These are phyloP conservation scores for Colletotrichum tofieldiae DNA, from an alignment of 2,329 filamentous ascomycete genomes.

Conservation along the genomic window DNA sequence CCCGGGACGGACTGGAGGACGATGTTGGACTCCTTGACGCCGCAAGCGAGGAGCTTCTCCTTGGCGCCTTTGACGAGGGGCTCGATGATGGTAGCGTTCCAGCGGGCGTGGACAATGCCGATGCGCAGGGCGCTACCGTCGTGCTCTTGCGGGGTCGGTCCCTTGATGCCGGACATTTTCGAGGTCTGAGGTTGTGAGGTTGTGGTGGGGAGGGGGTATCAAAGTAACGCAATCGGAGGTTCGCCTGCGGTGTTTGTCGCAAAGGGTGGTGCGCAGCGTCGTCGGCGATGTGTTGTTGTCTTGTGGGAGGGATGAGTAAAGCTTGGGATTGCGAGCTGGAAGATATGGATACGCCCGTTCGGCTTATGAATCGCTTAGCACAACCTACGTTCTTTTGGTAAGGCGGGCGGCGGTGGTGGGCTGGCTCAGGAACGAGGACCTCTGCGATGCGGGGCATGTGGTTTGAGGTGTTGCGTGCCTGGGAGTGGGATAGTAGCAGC, in stretches of 20 bases:
- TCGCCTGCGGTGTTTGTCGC: not conserved
- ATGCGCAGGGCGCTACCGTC: constrained; percentile 85
- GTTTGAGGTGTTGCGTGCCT: constrained; percentile 33
- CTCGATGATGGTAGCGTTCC: constrained; percentile 92
- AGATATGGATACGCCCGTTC: not conserved
- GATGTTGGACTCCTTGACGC: constrained; percentile 91
- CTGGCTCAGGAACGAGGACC: constrained; percentile 33
- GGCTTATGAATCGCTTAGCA: constrained; percentile 22
- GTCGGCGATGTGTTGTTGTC: not conserved
- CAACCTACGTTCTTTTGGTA: constrained; percentile 3
- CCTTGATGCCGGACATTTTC: constrained; percentile 68
- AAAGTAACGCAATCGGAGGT: constrained; percentile 8
- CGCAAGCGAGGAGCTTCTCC: constrained; percentile 81
- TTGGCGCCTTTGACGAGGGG: constrained; percentile 86
- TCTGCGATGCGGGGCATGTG: constrained; percentile 40
- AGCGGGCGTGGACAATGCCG: constrained; percentile 95
- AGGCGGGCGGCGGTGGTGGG: constrained; percentile 11
- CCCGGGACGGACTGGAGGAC: constrained; percentile 91
- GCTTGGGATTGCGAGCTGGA: constrained; percentile 1
- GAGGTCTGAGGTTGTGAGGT: constrained; percentile 45
- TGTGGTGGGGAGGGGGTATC: constrained; percentile 9
- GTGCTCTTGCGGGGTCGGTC: constrained; percentile 70
- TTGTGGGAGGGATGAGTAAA: not conserved
- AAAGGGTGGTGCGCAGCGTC: not conserved
- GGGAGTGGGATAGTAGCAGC: constrained; percentile 9